phyloP scores from a whole-genome alignment of 768 basidiomycete genomes.

The Xerocomellus dryophilus region DNA sequence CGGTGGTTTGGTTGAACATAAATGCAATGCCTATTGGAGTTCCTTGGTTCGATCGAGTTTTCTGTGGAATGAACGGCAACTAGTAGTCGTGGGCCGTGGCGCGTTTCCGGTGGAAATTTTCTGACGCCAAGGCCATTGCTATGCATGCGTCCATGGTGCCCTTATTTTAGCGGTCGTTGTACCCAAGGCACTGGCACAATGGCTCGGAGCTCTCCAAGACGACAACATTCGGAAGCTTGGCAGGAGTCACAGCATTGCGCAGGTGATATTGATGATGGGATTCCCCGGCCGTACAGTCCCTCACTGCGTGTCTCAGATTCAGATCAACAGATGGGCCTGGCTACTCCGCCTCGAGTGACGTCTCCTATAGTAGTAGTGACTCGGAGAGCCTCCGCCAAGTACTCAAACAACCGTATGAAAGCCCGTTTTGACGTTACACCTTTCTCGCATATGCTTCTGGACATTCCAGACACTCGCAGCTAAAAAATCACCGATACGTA shows the following conservation, averaged over 20 bases:
- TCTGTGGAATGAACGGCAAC: neutral
- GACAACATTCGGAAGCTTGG: neutral
- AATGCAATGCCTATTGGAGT: constrained; percentile 2
- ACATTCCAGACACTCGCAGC: no score
- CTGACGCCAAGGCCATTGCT: neutral
- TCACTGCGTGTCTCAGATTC: neutral
- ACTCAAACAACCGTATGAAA: neutral
- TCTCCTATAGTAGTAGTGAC: no score
- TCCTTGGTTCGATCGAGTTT: neutral
- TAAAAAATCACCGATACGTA: neutral
- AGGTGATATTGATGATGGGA: neutral
- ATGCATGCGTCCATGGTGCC: neutral
- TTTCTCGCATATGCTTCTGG: neutral
- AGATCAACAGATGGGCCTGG: no score
- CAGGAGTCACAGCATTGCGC: neutral
- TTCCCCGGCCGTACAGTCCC: neutral
- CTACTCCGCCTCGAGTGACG: neutral
- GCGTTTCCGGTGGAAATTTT: neutral
- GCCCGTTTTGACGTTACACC: neutral
- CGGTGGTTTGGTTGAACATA: constrained; percentile 2
- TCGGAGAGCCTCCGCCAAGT: neutral
- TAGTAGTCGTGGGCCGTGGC: no score
- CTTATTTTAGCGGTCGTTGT: neutral
- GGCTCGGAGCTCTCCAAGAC: neutral
- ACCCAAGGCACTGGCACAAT: no score